Percentiles rank a stretch among this genome's conserved stretches.
Conservation (phyloP, 352 stramenopile species). For the Phytophthora quininea region DNA sequence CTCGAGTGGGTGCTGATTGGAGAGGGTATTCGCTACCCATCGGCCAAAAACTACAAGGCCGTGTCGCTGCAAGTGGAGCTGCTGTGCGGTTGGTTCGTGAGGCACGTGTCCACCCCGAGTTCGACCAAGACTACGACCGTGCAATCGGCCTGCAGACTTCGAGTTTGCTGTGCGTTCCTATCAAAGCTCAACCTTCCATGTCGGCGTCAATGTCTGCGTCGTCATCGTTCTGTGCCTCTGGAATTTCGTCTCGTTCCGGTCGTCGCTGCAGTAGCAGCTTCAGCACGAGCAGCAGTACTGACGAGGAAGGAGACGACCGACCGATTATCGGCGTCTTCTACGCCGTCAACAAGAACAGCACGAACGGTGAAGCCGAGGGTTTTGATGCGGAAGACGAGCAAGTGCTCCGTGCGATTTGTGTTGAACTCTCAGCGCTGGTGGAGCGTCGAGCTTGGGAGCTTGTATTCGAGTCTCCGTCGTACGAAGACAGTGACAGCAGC, state of each 20-base stretch:
- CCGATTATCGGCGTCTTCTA: constrained; percentile 81
- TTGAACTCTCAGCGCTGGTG: constrained; percentile 65
- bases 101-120: constrained; percentile 61
- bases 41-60: constrained; percentile 67
- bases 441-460: constrained; percentile 76
- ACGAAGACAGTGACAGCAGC: constrained; percentile 49
- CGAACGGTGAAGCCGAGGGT: constrained; percentile 31
- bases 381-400: constrained; percentile 76
- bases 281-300: constrained; percentile 63
- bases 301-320: constrained; percentile 44
- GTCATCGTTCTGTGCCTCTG: constrained; percentile 24
- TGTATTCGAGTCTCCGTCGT: constrained; percentile 65
- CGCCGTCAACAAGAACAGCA: constrained; percentile 74
- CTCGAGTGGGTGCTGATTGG: constrained; percentile 64
- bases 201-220: constrained; percentile 31
- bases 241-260: constrained; percentile 11
- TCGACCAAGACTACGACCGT: constrained; percentile 71
- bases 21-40: constrained; percentile 75
- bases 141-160: constrained; percentile 57
- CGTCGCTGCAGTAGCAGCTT: constrained; percentile 49
- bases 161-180: constrained; percentile 74
- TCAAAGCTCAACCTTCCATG: constrained; percentile 66
- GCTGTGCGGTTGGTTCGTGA: constrained; percentile 60
- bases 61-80: constrained; percentile 65
- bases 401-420: constrained; percentile 68